phyloP scores from a whole-genome alignment of 2,329 filamentous ascomycete species.

The Diaporthe batatas region DNA sequence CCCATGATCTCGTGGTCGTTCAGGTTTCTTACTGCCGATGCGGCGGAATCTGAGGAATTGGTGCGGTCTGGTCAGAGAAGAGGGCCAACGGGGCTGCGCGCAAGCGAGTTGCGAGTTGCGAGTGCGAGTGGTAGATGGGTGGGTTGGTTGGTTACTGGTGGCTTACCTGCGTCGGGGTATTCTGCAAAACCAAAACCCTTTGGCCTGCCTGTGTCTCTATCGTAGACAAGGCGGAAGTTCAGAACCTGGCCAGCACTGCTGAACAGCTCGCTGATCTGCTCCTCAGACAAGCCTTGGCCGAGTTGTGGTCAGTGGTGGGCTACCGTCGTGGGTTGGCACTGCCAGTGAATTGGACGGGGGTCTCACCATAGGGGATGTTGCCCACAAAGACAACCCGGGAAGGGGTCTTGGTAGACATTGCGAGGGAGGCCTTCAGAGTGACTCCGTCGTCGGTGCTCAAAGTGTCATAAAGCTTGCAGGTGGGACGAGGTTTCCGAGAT shows the following conservation, averaged over 20 bases:
- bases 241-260: conserved; percentile 90
- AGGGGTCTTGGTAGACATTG: conserved; percentile 80
- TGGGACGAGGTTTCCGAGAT: not conserved
- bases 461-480: not conserved
- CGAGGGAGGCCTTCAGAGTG: not conserved
- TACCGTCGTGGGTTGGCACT: not conserved
- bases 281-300: conserved; percentile 87
- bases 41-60: conserved; percentile 75
- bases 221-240: conserved; percentile 93
- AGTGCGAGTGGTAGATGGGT: not conserved
- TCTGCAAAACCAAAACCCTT: conserved; percentile 98
- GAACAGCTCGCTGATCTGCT: conserved; percentile 95
- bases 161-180: conserved; percentile 87
- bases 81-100: conserved; percentile 21
- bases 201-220: conserved; percentile 92
- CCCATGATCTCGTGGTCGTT: conserved; percentile 97
- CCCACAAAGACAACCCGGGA: conserved; percentile 87
- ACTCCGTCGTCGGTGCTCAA: not conserved
- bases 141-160: not conserved
- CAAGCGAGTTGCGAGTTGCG: not conserved
- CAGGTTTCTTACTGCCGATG: conserved; percentile 93
- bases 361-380: conserved; percentile 83
- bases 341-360: not conserved
- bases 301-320: conserved; percentile 24
- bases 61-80: conserved; percentile 35